Evolutionary conservation across 1,139 yeast genomes (phyloP).

Genomic region (Geotrichum phurueaensis): DNA sequence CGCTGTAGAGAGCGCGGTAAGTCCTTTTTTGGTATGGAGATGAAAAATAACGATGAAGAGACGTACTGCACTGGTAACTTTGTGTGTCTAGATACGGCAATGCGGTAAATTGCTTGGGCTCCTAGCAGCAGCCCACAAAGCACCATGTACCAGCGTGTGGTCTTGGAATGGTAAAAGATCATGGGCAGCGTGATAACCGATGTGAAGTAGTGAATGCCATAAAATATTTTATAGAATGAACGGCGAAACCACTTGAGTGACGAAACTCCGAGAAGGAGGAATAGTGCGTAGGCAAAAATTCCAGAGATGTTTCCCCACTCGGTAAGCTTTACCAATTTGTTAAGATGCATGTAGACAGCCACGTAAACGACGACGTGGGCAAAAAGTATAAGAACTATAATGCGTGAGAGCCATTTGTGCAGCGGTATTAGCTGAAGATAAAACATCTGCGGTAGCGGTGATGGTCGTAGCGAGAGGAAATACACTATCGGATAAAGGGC

Average conservation of each 20-base stretch:
- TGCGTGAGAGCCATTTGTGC: slow-evolving; percentile 83
- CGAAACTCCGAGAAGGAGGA: slow-evolving; percentile 50
- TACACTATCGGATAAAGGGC: slow-evolving; percentile 68
- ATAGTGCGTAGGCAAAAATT: slow-evolving; percentile 56
- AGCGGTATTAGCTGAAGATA: slow-evolving; percentile 69
- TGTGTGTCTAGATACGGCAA: slow-evolving; percentile 35
- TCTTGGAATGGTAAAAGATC: slow-evolving; percentile 63
- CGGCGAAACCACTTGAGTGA: slow-evolving; percentile 59
- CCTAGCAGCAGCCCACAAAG: slow-evolving; percentile 34
- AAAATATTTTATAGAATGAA: slow-evolving; percentile 52
- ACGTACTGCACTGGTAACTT: slow-evolving; percentile 41
- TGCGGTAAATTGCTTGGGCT: slow-evolving; percentile 35
- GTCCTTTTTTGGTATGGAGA: slow-evolving; percentile 42
- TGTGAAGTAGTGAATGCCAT: slow-evolving; percentile 58
- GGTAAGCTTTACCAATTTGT: slow-evolving; percentile 47
- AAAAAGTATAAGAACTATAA: slow-evolving; percentile 56
- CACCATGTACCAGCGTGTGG: slow-evolving; percentile 43
- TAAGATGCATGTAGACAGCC: slow-evolving; percentile 45
- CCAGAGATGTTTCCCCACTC: slow-evolving; percentile 56
- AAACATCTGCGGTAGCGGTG: slow-evolving; percentile 64
- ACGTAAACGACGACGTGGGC: slow-evolving; percentile 60
- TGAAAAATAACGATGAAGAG: slow-evolving; percentile 42
- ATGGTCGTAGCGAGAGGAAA: slow-evolving; percentile 67
- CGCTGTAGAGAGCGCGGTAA: slow-evolving; percentile 32
- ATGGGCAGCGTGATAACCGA: slow-evolving; percentile 59